A percentile compares a stretch with the other conserved stretches of the same genome.
Conservation (phyloP, 2,329 filamentous ascomycete species). For the Arthrobotrys megalospora region DNA sequence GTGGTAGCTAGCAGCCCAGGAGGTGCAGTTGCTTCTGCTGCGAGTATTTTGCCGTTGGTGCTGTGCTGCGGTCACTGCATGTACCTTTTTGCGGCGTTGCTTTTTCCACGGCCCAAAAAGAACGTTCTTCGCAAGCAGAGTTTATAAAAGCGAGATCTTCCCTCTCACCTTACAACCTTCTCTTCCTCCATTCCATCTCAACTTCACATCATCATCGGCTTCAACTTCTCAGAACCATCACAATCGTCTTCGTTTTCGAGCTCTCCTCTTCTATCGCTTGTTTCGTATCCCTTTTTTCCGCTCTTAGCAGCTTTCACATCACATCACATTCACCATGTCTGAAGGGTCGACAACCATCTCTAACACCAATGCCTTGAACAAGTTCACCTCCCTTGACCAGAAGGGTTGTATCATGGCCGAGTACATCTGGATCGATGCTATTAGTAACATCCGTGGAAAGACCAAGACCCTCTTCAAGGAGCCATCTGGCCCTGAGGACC, state of each 20-base stretch:
- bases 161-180: constrained; percentile 41
- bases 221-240: constrained; percentile 19
- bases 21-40: constrained; percentile 43
- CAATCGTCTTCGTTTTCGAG: constrained; percentile 23
- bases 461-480: constrained; percentile 81
- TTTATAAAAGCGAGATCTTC: constrained; percentile 61
- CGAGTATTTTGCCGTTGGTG: constrained; percentile 58
- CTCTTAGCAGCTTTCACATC: constrained; percentile 22
- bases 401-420: constrained; percentile 91
- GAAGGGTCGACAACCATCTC: constrained; percentile 62
- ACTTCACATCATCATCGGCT: constrained; percentile 24
- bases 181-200: constrained; percentile 22
- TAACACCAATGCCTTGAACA: constrained; percentile 68
- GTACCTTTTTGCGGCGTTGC: constrained; percentile 41
- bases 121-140: constrained; percentile 36
- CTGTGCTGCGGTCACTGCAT: constrained; percentile 46
- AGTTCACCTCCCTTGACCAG: constrained; percentile 93
- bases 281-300: constrained; percentile 50
- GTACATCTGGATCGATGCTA: constrained; percentile 95
- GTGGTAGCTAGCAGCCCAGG: background rate
- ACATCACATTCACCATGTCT: constrained; percentile 58
- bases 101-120: constrained; percentile 33
- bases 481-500: constrained; percentile 74
- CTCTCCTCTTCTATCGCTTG: constrained; percentile 29
- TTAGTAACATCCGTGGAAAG: constrained; percentile 90